phyloP scores from a whole-genome alignment of 2,329 filamentous ascomycete genomes.

The Acephala macrosclerotiorum region DNA sequence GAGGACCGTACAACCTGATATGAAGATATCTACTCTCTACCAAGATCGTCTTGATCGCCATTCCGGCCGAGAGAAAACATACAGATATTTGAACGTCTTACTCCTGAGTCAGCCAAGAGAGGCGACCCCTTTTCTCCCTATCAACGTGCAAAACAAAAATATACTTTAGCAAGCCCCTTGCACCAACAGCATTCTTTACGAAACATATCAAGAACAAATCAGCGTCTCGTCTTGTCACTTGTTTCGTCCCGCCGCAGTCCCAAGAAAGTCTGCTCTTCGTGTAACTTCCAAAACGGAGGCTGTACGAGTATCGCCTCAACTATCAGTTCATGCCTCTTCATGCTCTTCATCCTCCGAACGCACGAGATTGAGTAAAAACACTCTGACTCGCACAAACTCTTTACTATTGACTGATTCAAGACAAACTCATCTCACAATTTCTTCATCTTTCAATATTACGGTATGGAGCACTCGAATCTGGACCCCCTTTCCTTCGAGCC shows the following conservation, averaged over 20 bases:
- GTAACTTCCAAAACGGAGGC: slow-evolving; percentile 6
- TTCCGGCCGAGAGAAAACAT: not conserved
- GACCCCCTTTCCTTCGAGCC: not conserved
- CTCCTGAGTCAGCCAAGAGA: slow-evolving; percentile 10
- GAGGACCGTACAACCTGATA: not conserved
- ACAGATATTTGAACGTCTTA: not conserved
- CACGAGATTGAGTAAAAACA: slow-evolving; percentile 1
- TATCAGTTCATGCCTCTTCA: slow-evolving; percentile 2
- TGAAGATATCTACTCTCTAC: not conserved
- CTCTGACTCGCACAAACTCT: not conserved
- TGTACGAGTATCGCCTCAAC: slow-evolving; percentile 9
- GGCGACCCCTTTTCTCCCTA: not conserved
- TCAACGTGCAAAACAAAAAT: slow-evolving; percentile 10
- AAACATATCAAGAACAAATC: slow-evolving; percentile 7
- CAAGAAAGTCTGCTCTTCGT: slow-evolving; percentile 4
- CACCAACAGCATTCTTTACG: slow-evolving; percentile 1
- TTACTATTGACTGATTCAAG: slow-evolving; percentile 6
- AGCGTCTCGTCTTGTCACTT: not conserved
- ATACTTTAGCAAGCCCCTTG: not conserved
- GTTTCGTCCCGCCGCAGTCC: not conserved
- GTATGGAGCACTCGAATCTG: not conserved
- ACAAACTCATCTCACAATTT: not conserved
- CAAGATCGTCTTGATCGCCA: slow-evolving; percentile 5
- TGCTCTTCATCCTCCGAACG: too few species aligned
- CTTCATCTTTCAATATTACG: not conserved